Base-by-base conservation (phyloP, 805 yeast genomes). In the Candida bentonensis region DNA sequence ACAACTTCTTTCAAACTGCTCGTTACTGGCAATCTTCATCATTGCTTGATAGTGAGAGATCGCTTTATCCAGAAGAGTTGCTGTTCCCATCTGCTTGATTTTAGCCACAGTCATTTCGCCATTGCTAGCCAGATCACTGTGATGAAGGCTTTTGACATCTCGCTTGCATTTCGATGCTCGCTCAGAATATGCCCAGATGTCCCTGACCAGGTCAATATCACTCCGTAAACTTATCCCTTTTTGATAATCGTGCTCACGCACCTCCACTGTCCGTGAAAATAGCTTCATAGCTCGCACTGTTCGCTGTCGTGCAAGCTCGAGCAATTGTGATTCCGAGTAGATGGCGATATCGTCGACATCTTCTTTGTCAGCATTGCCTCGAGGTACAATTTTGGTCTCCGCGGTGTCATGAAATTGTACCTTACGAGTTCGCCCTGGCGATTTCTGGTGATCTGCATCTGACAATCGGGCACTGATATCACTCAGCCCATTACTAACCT, bases 291-390 rank as follows among this genome's bases (percentile, higher is more conserved):
- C 13, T 5, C 36, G 36, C 5, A 30, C n/a, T 17, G n/a, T 30
- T 11, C 36, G 36, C 36, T 9, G 36, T 17, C 17, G 11, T 4
- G 36, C 36, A 17, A 9, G 36, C 17, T 15, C n/a, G 17, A 30
- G 17, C 5, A 9, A n/a, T 11, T 9, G 5, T n/a, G 7, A 7
- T 5, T 30, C 36, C 11, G 36, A 30, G 36, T n/a, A n/a, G n/a
- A n/a, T n/a, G n/a, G n/a, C n/a, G n/a, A n/a, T n/a, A n/a, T n/a
- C n/a, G n/a, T n/a, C n/a, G n/a, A n/a, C n/a, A n/a, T n/a, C n/a
- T n/a, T n/a, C n/a, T n/a, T n/a, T n/a, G 17, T 30, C 36, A 30
- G 20, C 17, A 30, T 30, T 30, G 36, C n/a, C 36, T 30, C 36
- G 13, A 4, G 36, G 36, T 5, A 30, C 36, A 11, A 30, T 11